A percentile compares a stretch with the other conserved stretches of the same genome.
phyloP scores from a whole-genome alignment of 148 eudicot species.

The Vaccinium macrocarpon region DNA sequence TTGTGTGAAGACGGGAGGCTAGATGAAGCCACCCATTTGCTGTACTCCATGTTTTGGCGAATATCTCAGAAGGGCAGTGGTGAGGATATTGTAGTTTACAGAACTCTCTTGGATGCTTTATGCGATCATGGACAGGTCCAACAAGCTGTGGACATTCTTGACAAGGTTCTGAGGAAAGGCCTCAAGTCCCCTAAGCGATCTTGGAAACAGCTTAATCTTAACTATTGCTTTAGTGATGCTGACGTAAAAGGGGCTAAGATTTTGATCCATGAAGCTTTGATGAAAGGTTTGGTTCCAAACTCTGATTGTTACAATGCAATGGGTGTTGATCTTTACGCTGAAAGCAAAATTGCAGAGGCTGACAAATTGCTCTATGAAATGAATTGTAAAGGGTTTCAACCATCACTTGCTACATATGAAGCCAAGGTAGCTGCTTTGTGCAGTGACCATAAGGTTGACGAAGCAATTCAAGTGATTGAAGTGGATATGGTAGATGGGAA shows the following conservation, averaged over 20 bases:
- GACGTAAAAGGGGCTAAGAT: constrained; percentile 45
- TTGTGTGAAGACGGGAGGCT: constrained; percentile 69
- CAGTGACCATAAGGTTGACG: constrained; percentile 44
- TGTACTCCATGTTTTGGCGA: constrained; percentile 89
- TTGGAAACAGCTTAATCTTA: constrained; percentile 45
- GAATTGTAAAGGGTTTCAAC: constrained; percentile 55
- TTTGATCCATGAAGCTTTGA: constrained; percentile 61
- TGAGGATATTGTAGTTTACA: constrained; percentile 70
- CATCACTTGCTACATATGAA: constrained; percentile 48
- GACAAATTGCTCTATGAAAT: constrained; percentile 56
- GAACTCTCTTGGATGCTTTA: constrained; percentile 63
- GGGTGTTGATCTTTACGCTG: constrained; percentile 61
- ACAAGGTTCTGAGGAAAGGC: constrained; percentile 73
- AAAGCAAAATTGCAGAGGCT: constrained; percentile 57
- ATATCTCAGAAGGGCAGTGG: constrained; percentile 87
- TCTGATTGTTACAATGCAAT: constrained; percentile 60
- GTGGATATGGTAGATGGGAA: constrained; percentile 60
- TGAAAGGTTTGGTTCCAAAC: constrained; percentile 65
- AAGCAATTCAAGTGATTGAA: constrained; percentile 61
- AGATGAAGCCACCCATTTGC: constrained; percentile 74
- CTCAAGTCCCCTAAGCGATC: constrained; percentile 63
- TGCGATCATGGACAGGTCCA: constrained; percentile 57
- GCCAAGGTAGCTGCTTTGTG: constrained; percentile 68
- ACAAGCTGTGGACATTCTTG: constrained; percentile 68
- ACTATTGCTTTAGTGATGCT: constrained; percentile 32